Base-by-base conservation (phyloP, 352 stramenopile species). In the Hyaloperonospora brassicae region DNA sequence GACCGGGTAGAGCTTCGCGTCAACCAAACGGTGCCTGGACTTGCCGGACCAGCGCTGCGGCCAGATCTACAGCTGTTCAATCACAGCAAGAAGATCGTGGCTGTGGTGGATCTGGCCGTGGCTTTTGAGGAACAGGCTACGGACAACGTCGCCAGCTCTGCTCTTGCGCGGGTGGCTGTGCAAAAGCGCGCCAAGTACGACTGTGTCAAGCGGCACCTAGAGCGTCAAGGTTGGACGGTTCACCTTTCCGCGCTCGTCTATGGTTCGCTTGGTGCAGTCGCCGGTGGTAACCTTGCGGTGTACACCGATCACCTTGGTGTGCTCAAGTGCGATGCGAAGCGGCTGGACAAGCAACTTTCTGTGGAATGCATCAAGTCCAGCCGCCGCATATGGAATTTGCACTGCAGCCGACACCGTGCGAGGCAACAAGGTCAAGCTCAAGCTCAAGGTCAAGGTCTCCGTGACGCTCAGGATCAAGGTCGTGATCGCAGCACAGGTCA, bases 211-310 rank as follows among this genome's bases (percentile, higher is more conserved):
- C 50, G 27, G 4, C 50, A 57, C 27, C 30, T 57, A 4, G 50
- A 50, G 41, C 41, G 30, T 30, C 31, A 54, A 43, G 55, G 48
- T 7, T 62, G n/a, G n/a, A n/a, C n/a, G n/a, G n/a, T n/a, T n/a
- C n/a, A n/a, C n/a, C n/a, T n/a, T n/a, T n/a, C n/a, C n/a, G n/a
- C n/a, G n/a, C n/a, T n/a, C n/a, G n/a, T n/a, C n/a, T n/a, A n/a
- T n/a, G n/a, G n/a, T n/a, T n/a, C n/a, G n/a, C n/a, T n/a, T n/a
- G n/a, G n/a, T n/a, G n/a, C n/a, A n/a, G n/a, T n/a, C n/a, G n/a
- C n/a, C n/a, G n/a, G n/a, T n/a, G n/a, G n/a, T n/a, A n/a, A n/a
- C n/a, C n/a, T n/a, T n/a, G n/a, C n/a, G n/a, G n/a, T n/a, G n/a
- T n/a, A n/a, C n/a, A n/a, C n/a, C n/a, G n/a, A n/a, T n/a, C n/a